Evolutionary conservation across 2,329 filamentous ascomycete species (phyloP).

Genomic region (Plenodomus tracheiphilus): DNA sequence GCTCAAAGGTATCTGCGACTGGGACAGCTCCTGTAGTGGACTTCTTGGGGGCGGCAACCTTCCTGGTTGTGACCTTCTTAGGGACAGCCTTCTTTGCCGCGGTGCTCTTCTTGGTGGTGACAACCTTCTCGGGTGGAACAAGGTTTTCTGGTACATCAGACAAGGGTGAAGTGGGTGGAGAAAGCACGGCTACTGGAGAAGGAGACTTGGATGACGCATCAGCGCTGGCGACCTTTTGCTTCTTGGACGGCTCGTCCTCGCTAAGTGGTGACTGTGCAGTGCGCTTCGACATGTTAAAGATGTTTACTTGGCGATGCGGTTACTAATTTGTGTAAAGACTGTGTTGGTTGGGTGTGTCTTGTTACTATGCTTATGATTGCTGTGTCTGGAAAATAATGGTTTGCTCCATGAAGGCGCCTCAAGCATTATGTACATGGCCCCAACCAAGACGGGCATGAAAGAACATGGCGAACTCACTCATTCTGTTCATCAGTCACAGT

Average conservation of each 20-base stretch:
- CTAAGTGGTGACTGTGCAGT: neutral
- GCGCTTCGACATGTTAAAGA: conserved; percentile 10
- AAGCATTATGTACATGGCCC: neutral
- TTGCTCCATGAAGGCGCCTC: neutral
- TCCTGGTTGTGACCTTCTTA: neutral
- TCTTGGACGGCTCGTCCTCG: conserved; percentile 4
- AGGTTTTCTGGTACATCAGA: neutral
- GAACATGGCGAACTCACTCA: neutral
- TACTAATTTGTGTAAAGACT: neutral
- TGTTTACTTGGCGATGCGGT: conserved; percentile 4
- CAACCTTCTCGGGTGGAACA: neutral
- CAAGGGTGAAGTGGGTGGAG: neutral
- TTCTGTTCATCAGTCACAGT: neutral
- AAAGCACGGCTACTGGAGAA: too few species aligned
- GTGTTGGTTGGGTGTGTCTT: neutral
- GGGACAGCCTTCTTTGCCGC: neutral
- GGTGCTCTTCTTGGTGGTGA: neutral
- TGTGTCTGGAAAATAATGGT: neutral
- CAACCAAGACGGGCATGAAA: neutral
- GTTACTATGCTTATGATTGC: neutral
- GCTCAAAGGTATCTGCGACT: conserved; percentile 9
- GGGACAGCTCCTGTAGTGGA: conserved; percentile 6
- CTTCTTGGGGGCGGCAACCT: neutral
- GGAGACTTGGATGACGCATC: neutral
- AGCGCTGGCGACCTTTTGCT: conserved; percentile 3